These are phyloP conservation scores for Filosporella fistucella DNA, from an alignment of 495 filamentous ascomycete species.

Conservation along the genomic window DNA sequence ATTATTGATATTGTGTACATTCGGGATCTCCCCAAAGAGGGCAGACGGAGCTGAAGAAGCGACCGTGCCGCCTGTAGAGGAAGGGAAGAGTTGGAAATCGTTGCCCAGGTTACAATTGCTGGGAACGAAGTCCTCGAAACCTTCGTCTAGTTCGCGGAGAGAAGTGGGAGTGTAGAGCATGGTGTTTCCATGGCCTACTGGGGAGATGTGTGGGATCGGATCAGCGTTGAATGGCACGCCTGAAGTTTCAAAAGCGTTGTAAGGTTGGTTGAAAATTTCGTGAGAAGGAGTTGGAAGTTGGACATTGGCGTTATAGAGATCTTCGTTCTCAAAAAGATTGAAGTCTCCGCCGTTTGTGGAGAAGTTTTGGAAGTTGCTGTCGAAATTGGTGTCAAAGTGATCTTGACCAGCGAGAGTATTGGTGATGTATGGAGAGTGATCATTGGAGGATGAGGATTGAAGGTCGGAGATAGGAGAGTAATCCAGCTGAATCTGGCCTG, in stretches of 20 bases:
- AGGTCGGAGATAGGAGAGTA: constrained; percentile 23
- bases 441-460: constrained; percentile 7
- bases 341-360: constrained; percentile 30
- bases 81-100: constrained; percentile 26
- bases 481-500: constrained; percentile 16
- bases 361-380: constrained; percentile 10
- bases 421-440: constrained; percentile 19
- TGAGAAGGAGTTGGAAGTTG: constrained; percentile 29
- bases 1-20: constrained; percentile 10
- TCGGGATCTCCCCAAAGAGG: constrained; percentile 25
- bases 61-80: constrained; percentile 12
- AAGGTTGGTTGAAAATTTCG: constrained; percentile 21
- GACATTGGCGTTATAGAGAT: constrained; percentile 49
- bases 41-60: constrained; percentile 15
- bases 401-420: constrained; percentile 18
- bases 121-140: constrained; percentile 24
- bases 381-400: constrained; percentile 16
- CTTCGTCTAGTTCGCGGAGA: constrained; percentile 23
- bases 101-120: constrained; percentile 9
- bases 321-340: constrained; percentile 48
- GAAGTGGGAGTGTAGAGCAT: constrained; percentile 62
- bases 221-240: constrained; percentile 26
- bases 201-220: constrained; percentile 50
- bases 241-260: constrained; percentile 27
- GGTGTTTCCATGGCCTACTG: constrained; percentile 55